phyloP scores from a whole-genome alignment of 2,329 filamentous ascomycete species.

The Phyllosticta ampelicida region DNA sequence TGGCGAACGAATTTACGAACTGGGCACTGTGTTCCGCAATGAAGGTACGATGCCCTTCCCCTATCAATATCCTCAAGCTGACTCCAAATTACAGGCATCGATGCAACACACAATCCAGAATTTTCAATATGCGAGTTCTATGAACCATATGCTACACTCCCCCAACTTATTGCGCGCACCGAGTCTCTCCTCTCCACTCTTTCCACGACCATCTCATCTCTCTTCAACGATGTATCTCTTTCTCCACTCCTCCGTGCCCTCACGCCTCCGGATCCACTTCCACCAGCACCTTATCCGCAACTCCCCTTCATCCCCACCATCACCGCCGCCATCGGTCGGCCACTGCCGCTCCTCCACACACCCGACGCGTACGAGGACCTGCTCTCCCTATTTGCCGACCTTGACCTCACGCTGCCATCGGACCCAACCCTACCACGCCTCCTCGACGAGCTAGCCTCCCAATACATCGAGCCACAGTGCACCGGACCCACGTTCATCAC shows the following conservation, averaged over 20 bases:
- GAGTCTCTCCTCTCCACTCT: conserved; percentile 52
- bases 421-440: conserved; percentile 54
- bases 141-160: conserved; percentile 67
- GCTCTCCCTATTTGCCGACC: conserved; percentile 41
- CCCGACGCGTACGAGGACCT: conserved; percentile 49
- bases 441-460: conserved; percentile 67
- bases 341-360: conserved; percentile 46
- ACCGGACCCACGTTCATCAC: conserved; percentile 69
- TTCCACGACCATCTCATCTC: conserved; percentile 28
- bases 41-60: conserved; percentile 50
- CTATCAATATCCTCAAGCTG: background rate
- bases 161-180: conserved; percentile 64
- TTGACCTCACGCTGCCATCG: conserved; percentile 39
- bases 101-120: conserved; percentile 89
- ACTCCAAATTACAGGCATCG: conserved; percentile 40
- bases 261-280: conserved; percentile 32
- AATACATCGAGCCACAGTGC: conserved; percentile 71
- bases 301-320: conserved; percentile 77
- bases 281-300: conserved; percentile 44
- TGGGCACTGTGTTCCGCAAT: conserved; percentile 86
- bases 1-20: conserved; percentile 82
- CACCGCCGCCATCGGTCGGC: conserved; percentile 53
- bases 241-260: conserved; percentile 25
- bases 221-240: conserved; percentile 33
- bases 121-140: conserved; percentile 99